A percentile compares a stretch with the other conserved stretches of the same genome.
phyloP scores from a whole-genome alignment of 306 rosid genomes.

The Neltuma alba region DNA sequence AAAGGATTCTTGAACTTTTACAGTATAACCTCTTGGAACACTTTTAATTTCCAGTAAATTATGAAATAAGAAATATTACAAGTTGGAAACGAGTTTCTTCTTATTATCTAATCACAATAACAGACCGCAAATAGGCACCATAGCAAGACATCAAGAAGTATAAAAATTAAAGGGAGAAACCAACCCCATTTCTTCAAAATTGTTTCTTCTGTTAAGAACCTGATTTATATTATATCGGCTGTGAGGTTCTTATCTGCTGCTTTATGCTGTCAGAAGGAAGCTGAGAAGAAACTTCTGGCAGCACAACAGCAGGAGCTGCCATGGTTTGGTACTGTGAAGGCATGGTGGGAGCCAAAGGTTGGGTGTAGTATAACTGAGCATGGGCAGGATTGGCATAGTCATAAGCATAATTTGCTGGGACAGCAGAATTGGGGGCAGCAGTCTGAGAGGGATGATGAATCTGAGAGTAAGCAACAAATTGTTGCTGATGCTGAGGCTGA shows the following conservation, averaged over 20 bases:
- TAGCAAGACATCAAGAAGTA: slow-evolving; percentile 41
- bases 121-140: slow-evolving; percentile 60
- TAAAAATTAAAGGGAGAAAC: slow-evolving; percentile 44
- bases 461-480: slow-evolving; percentile 62
- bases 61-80: slow-evolving; percentile 46
- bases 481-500: slow-evolving; percentile 67
- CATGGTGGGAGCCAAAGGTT: slow-evolving; percentile 54
- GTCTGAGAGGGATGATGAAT: slow-evolving; percentile 74
- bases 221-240: slow-evolving; percentile 47
- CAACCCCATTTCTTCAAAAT: slow-evolving; percentile 60
- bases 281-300: slow-evolving; percentile 65
- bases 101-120: slow-evolving; percentile 65
- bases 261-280: slow-evolving; percentile 59
- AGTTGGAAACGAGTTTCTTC: slow-evolving; percentile 46
- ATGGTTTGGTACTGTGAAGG: slow-evolving; percentile 76
- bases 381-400: slow-evolving; percentile 58
- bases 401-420: slow-evolving; percentile 52
- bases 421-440: slow-evolving; percentile 48
- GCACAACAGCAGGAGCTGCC: slow-evolving; percentile 49
- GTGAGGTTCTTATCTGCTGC: slow-evolving; percentile 70
- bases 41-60: slow-evolving; percentile 51
- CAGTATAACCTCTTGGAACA: slow-evolving; percentile 68
- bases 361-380: slow-evolving; percentile 62
- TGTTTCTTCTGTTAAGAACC: slow-evolving; percentile 43
- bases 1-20: slow-evolving; percentile 51